Evolutionary conservation across 169 alveolate genomes (phyloP), one percentile per base, ranked within the genome.

Genomic region (Eimeria praecox): DNA sequence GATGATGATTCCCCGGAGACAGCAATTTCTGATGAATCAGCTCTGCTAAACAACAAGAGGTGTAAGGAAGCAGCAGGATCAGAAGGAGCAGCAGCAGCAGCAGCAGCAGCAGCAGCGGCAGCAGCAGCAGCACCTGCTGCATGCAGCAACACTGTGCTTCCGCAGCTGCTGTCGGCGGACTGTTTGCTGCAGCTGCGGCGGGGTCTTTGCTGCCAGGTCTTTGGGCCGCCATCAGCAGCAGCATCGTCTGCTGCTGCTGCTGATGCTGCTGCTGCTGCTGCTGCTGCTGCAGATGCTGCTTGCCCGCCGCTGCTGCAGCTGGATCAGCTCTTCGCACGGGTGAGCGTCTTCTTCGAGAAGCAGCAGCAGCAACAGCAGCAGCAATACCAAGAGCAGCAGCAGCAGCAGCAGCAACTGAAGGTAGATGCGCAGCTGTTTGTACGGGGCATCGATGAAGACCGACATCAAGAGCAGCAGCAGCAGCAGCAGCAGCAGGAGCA

Each of bases 121-220:
- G 83, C 42, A 46, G 27, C 35, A 33, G 62, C 78, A 59, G 40
- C 80, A 52, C 38, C 49, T 30, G 75, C 73, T 16, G 42, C 62
- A 18, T 44, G 73, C 86, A 66, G 46, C 94, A 66, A 71, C 82
- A 1, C 22, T 10, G 30, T 69, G 75, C 73, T 89, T 30, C 94
- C 94, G 71, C 73, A 69, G 69, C 86, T 89, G 44, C 94, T 89
- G 69, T 89, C 94, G 64, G 73, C 71, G 38, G 94, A 69, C 73
- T 42, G 73, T 49, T 66, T 64, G 87, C 87, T 89, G 75, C 83
- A 66, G 87, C 94, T 89, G 86, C 35, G 54, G 94, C 73, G 56
- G 33, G 94, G 83, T 3, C 83, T 89, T n/a, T 86, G 93, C 73
- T 86, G 93, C 82, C 64, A 62, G 22, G 91, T 83, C 40, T 52